These are phyloP conservation scores for Gymnopilus dilepis DNA, from an alignment of 768 basidiomycete species.

Conservation along the genomic window DNA sequence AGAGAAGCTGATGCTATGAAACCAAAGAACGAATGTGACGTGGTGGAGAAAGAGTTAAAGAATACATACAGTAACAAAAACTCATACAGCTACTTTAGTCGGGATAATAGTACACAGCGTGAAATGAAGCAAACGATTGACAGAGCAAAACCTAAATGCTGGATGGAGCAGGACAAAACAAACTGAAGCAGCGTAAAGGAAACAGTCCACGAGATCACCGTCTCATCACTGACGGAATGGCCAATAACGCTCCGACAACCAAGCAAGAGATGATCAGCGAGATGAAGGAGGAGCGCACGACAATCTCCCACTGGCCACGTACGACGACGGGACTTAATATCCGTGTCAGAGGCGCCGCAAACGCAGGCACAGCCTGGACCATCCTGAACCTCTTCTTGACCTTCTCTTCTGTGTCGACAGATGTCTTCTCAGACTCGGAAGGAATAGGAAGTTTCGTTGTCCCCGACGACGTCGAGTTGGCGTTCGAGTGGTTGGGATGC, in stretches of 20 bases:
- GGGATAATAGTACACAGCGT: not conserved
- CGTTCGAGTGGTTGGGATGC: constrained; percentile 10
- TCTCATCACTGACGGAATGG: constrained; percentile 35
- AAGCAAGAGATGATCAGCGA: constrained; percentile 52
- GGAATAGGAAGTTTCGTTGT: constrained; percentile 2
- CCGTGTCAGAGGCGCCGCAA: constrained; percentile 70
- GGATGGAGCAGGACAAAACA: not conserved
- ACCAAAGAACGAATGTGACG: not conserved
- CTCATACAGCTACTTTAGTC: not conserved
- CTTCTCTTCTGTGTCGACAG: constrained; percentile 19
- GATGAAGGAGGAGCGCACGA: constrained; percentile 59
- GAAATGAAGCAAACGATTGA: not conserved
- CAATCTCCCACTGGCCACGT: constrained; percentile 88
- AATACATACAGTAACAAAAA: constrained; percentile 3
- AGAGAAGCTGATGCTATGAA: not conserved
- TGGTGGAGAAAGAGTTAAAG: not conserved
- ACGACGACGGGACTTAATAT: constrained; percentile 72
- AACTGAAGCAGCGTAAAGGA: not conserved
- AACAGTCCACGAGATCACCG: not conserved
- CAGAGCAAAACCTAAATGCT: not conserved
- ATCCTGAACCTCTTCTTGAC: constrained; percentile 47
- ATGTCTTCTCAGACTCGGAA: not conserved
- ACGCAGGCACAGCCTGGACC: constrained; percentile 68
- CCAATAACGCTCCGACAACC: constrained; percentile 46
- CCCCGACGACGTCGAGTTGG: constrained; percentile 10